A percentile compares a stretch with the other conserved stretches of the same genome.
phyloP scores from a whole-genome alignment of 164 flowering plant genomes.

The Santalum album region DNA sequence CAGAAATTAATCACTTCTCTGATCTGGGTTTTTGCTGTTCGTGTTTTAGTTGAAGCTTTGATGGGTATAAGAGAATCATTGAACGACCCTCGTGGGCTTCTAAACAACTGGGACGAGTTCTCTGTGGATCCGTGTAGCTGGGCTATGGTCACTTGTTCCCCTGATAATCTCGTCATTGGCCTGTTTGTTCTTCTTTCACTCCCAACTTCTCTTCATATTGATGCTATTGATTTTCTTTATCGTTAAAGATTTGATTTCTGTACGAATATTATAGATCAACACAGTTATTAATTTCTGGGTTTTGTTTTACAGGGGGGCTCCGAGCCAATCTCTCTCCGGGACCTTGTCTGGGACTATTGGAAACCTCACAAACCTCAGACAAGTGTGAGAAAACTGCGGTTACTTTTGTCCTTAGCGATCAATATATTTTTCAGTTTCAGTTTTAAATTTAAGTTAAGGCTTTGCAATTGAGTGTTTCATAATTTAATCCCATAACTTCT shows the following conservation, averaged over 20 bases:
- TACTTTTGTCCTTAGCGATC: background rate
- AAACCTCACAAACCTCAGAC: constrained; percentile 78
- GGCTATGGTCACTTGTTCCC: constrained; percentile 89
- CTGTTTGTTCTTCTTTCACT: constrained; percentile 40
- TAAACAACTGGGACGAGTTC: constrained; percentile 87
- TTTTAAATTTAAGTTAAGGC: too few species aligned
- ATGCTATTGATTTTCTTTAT: background rate
- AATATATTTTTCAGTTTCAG: too few species aligned
- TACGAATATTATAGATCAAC: too few species aligned
- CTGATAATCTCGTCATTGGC: constrained; percentile 70
- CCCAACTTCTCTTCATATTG: too few species aligned
- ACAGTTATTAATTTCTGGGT: background rate
- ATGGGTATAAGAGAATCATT: constrained; percentile 41
- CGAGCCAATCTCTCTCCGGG: constrained; percentile 85
- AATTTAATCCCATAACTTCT: too few species aligned
- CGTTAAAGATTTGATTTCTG: background rate
- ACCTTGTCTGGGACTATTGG: constrained; percentile 56
- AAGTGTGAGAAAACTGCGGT: constrained; percentile 53
- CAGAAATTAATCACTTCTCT: background rate
- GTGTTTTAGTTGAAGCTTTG: constrained; percentile 60
- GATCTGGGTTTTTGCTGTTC: background rate
- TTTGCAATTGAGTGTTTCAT: too few species aligned
- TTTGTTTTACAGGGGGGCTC: constrained; percentile 64
- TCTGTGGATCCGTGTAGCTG: constrained; percentile 98
- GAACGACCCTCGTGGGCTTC: constrained; percentile 71